phyloP scores from a whole-genome alignment of 1,284 basidiomycete genomes.

The Mycena citricolor region DNA sequence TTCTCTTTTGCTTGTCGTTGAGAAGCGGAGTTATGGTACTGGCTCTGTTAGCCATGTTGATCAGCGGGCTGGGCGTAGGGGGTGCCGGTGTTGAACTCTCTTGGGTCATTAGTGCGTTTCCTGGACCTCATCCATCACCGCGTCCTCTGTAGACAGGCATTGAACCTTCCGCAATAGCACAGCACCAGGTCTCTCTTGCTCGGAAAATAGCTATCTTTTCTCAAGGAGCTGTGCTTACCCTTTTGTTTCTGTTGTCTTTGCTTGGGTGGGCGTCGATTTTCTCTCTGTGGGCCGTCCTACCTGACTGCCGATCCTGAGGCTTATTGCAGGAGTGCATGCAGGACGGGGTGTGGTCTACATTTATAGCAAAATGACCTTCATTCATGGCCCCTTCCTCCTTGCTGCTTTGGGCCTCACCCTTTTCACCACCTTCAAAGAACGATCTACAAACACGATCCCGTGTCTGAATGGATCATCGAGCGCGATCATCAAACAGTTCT shows the following conservation, averaged over 20 bases:
- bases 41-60: constrained; percentile 13
- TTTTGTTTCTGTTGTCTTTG: constrained; percentile 15
- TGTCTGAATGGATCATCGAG: constrained; percentile 16
- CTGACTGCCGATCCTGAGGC: constrained; percentile 8
- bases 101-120: constrained; percentile 14
- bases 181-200: constrained; percentile 9
- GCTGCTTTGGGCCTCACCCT: constrained; percentile 14
- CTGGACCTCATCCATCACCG: background rate
- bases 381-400: constrained; percentile 7
- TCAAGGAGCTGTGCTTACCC: constrained; percentile 15
- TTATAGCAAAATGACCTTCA: constrained; percentile 21
- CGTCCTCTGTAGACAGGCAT: background rate
- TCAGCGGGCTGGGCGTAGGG: constrained; percentile 13
- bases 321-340: constrained; percentile 7
- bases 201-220: constrained; percentile 8
- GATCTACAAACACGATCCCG: background rate
- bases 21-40: constrained; percentile 16
- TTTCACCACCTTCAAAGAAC: constrained; percentile 5
- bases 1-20: constrained; percentile 19
- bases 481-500: constrained; percentile 15
- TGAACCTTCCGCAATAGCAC: background rate
- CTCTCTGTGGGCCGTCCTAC: background rate
- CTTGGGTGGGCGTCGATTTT: constrained; percentile 11
- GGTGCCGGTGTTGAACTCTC: constrained; percentile 21
- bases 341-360: constrained; percentile 15